Evolutionary conservation across 1,284 basidiomycete genomes (phyloP).

Genomic region (Phaffia rhodozyma): DNA sequence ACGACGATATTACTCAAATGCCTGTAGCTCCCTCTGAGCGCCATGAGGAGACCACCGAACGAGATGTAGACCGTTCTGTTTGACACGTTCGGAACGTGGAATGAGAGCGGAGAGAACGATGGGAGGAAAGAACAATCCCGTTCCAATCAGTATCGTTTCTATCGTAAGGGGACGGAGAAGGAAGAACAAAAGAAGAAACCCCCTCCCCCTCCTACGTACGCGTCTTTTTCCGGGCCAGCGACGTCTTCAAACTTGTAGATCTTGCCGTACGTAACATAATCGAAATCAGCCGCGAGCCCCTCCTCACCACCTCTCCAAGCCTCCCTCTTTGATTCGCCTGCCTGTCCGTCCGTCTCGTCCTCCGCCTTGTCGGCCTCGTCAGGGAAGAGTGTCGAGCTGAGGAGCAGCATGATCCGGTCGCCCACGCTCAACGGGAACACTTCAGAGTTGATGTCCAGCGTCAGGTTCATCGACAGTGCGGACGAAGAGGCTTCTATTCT

Average conservation of each 20-base stretch:
- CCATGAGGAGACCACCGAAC: constrained; percentile 17
- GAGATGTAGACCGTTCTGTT: constrained; percentile 17
- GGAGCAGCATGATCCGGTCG: constrained; percentile 66
- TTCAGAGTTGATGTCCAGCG: constrained; percentile 75
- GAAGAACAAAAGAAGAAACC: neutral
- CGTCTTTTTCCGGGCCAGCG: constrained; percentile 34
- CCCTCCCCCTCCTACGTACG: neutral
- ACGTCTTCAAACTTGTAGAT: constrained; percentile 88
- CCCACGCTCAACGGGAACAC: constrained; percentile 55
- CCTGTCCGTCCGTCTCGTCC: constrained; percentile 50
- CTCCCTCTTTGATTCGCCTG: constrained; percentile 67
- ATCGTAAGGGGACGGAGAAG: neutral
- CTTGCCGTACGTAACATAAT: constrained; percentile 97
- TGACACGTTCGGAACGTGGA: too few relatives aligned
- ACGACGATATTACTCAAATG: constrained; percentile 18
- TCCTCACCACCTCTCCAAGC: constrained; percentile 59
- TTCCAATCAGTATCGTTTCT: neutral
- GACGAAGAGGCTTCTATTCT: constrained; percentile 65
- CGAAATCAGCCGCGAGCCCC: constrained; percentile 83
- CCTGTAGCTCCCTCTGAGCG: constrained; percentile 14
- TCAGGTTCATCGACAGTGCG: constrained; percentile 76
- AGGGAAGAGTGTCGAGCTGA: constrained; percentile 59
- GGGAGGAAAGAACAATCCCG: neutral
- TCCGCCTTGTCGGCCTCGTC: constrained; percentile 37
- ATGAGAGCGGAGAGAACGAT: neutral